Conservation (phyloP, 805 yeast genomes). For the Spathaspora gorwiae region DNA sequence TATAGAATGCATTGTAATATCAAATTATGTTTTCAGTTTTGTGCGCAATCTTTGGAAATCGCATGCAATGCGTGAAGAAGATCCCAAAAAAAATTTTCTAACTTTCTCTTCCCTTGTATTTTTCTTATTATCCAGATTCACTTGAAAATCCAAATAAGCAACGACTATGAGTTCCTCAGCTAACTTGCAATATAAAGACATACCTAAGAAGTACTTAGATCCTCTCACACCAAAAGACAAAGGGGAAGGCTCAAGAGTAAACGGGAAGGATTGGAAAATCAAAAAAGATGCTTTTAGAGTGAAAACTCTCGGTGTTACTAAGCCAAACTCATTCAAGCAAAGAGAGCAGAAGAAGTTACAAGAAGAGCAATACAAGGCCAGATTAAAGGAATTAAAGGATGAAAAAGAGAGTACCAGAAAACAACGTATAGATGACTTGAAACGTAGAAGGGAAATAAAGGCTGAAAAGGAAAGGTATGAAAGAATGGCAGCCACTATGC, state of each 20-base stretch:
- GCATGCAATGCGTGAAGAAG: too few relatives aligned
- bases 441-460: constrained; percentile 72
- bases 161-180: constrained; percentile 29
- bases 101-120: not conserved
- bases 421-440: constrained; percentile 50
- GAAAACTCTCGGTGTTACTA: constrained; percentile 52
- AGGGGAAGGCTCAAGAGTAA: constrained; percentile 48
- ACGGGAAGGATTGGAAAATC: constrained; percentile 71
- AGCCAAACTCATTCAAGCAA: constrained; percentile 52
- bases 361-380: constrained; percentile 63
- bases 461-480: constrained; percentile 89
- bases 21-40: too few relatives aligned
- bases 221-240: constrained; percentile 30
- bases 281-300: constrained; percentile 66
- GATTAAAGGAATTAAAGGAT: constrained; percentile 66
- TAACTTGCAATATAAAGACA: constrained; percentile 23
- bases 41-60: too few relatives aligned
- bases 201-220: constrained; percentile 32
- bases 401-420: constrained; percentile 66
- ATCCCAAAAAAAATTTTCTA: not conserved
- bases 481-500: constrained; percentile 79
- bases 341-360: constrained; percentile 63
- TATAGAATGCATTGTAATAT: too few relatives aligned
- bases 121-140: not conserved
- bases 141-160: not conserved